phyloP scores from a whole-genome alignment of 768 basidiomycete species.

The Lentinula sp. region DNA sequence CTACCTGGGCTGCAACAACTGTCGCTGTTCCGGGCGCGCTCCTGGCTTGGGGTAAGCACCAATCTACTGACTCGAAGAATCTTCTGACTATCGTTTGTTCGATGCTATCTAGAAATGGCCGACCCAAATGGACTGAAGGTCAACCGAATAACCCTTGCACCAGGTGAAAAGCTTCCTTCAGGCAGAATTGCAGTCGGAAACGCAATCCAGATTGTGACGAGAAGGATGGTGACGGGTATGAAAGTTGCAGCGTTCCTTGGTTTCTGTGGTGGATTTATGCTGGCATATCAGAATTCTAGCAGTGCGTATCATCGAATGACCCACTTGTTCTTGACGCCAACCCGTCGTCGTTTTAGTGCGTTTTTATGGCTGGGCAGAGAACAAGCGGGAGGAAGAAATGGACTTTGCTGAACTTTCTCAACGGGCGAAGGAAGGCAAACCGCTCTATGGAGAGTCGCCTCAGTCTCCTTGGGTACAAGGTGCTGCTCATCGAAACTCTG shows the following conservation, averaged over 20 bases:
- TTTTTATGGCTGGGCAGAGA: slow-evolving; percentile 96
- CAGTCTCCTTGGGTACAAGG: slow-evolving; percentile 85
- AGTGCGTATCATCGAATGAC: slow-evolving; percentile 42
- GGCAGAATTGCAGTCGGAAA: background rate
- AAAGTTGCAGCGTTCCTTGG: slow-evolving; percentile 71
- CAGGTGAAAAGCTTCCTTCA: background rate
- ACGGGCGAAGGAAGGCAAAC: slow-evolving; percentile 69
- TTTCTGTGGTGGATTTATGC: slow-evolving; percentile 84
- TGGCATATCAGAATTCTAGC: slow-evolving; percentile 89
- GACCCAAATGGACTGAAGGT: slow-evolving; percentile 30
- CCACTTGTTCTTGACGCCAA: background rate
- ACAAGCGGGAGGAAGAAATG: slow-evolving; percentile 71
- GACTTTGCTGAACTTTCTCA: slow-evolving; percentile 78
- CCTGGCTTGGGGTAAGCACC: slow-evolving; percentile 73
- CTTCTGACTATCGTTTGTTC: background rate
- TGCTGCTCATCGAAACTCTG: slow-evolving; percentile 83
- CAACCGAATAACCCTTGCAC: background rate
- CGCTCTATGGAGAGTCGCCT: slow-evolving; percentile 79
- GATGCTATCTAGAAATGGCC: slow-evolving; percentile 34
- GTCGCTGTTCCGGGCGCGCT: slow-evolving; percentile 77
- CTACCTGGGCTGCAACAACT: slow-evolving; percentile 73
- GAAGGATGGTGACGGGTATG: slow-evolving; percentile 28
- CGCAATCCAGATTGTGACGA: background rate
- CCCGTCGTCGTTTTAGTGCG: slow-evolving; percentile 44
- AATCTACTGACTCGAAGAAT: background rate